A percentile compares a stretch with the other conserved stretches of the same genome.
phyloP scores from a whole-genome alignment of 345 rosid species.

The Excoecaria agallocha region DNA sequence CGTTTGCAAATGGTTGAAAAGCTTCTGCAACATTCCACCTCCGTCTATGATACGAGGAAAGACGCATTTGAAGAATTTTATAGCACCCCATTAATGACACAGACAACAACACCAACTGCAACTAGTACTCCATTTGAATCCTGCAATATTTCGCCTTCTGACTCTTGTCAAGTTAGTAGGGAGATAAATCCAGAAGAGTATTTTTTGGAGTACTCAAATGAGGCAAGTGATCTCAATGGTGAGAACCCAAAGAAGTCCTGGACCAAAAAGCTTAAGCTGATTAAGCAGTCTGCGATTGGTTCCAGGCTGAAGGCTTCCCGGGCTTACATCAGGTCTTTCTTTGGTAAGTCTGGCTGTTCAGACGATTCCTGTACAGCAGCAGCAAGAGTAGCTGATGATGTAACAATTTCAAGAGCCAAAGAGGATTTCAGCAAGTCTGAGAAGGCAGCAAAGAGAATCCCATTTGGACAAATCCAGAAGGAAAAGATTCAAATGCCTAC shows the following conservation, averaged over 20 bases:
- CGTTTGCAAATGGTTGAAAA: slow-evolving; percentile 76
- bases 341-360: slow-evolving; percentile 61
- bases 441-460: slow-evolving; percentile 29
- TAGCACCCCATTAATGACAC: slow-evolving; percentile 58
- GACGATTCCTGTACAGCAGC: slow-evolving; percentile 52
- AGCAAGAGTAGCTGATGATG: slow-evolving; percentile 44
- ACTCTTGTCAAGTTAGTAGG: slow-evolving; percentile 66
- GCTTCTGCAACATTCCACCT: slow-evolving; percentile 45
- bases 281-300: slow-evolving; percentile 46
- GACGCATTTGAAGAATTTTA: slow-evolving; percentile 50
- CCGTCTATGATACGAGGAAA: slow-evolving; percentile 12
- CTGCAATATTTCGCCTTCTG: slow-evolving; percentile 72
- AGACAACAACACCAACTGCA: slow-evolving; percentile 51
- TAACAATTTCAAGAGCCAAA: slow-evolving; percentile 34
- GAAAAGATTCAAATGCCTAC: slow-evolving; percentile 17
- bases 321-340: slow-evolving; percentile 62
- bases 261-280: slow-evolving; percentile 53
- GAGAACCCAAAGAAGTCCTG: slow-evolving; percentile 61
- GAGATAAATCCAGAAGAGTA: slow-evolving; percentile 69
- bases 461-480: slow-evolving; percentile 51
- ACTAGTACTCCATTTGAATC: slow-evolving; percentile 79
- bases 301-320: slow-evolving; percentile 78
- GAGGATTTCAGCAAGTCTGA: slow-evolving; percentile 27
- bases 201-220: slow-evolving; percentile 36
- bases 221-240: slow-evolving; percentile 18